Percentiles rank a stretch among this genome's conserved stretches.
Conservation (phyloP, 1,139 yeast species). For the Geotrichum reessii region DNA sequence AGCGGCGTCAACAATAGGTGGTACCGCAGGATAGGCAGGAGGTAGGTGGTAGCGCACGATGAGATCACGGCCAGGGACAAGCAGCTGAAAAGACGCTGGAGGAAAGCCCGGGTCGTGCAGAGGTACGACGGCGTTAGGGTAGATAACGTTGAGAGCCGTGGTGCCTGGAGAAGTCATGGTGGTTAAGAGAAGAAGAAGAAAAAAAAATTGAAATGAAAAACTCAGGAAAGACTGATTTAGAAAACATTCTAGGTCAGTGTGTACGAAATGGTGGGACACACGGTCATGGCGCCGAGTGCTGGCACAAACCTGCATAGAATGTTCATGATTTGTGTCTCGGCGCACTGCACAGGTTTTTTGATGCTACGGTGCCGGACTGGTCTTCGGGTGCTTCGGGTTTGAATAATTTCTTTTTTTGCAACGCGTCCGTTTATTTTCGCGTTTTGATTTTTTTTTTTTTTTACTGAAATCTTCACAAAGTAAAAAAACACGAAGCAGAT, state of each 20-base stretch:
- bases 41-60: conserved; percentile 7
- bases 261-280: no score
- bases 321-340: no score
- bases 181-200: not conserved
- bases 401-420: not conserved
- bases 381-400: not conserved
- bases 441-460: not conserved
- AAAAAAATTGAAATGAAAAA: not conserved
- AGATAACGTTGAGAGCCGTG: not conserved
- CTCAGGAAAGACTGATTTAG: not conserved
- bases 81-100: conserved; percentile 1
- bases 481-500: not conserved
- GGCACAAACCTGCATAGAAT: no score
- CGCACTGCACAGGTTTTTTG: not conserved
- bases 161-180: not conserved
- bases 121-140: conserved; percentile 4
- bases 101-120: not conserved
- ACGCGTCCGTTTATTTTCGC: not conserved
- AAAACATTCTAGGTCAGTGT: no score
- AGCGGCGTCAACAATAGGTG: not conserved
- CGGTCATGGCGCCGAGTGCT: no score
- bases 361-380: not conserved
- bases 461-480: not conserved
- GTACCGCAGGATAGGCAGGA: not conserved
- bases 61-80: conserved; percentile 5